Evolutionary conservation across 1,139 yeast species (phyloP).

Genomic region (Magnusiomyces starmeri): DNA sequence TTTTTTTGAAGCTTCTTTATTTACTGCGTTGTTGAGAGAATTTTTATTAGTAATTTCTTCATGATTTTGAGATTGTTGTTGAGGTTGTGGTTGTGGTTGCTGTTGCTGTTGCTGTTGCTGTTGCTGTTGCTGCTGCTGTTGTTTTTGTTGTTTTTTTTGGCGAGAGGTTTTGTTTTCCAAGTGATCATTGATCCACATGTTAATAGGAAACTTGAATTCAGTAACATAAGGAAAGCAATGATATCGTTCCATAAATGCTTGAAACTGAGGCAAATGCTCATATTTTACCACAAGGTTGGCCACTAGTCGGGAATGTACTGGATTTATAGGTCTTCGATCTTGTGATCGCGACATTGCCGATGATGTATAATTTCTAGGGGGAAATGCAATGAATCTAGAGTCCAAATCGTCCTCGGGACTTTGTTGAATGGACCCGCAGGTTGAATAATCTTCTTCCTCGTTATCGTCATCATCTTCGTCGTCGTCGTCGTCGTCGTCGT

Average conservation of each 20-base stretch:
- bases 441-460: neutral
- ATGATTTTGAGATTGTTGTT: neutral
- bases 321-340: conserved; percentile 3
- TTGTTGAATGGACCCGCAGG: neutral
- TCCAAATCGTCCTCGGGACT: neutral
- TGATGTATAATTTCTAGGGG: neutral
- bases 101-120: neutral
- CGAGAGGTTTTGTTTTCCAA: conserved; percentile 4
- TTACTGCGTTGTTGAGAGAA: neutral
- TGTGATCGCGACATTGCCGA: neutral
- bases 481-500: neutral
- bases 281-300: conserved; percentile 15
- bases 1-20: neutral
- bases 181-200: conserved; percentile 16
- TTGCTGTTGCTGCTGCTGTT: neutral
- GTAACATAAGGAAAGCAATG: conserved; percentile 17
- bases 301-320: conserved; percentile 8
- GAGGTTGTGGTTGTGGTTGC: neutral
- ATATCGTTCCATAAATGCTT: conserved; percentile 15
- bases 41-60: neutral
- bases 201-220: conserved; percentile 15
- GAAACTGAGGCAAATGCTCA: conserved; percentile 14
- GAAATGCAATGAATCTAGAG: neutral
- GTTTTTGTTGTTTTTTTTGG: neutral
- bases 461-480: neutral